A percentile compares a stretch with the other conserved stretches of the same genome.
Evolutionary conservation across 257 asterid genomes (phyloP).

Genomic region (Forsythia viridissima): DNA sequence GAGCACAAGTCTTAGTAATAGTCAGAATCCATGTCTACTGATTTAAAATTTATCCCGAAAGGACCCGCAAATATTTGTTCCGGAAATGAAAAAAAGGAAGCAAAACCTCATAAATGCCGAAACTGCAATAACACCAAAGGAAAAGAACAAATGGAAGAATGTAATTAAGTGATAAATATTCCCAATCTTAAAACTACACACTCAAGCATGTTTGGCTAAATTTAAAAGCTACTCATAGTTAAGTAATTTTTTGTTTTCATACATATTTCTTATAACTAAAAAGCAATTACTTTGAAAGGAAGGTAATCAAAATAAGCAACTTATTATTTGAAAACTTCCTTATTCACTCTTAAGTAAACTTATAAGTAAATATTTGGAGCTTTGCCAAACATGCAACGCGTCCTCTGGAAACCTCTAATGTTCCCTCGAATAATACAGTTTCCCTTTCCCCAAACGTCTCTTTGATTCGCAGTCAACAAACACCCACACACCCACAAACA

Average conservation of each 20-base stretch:
- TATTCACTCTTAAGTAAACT: too few relatives aligned
- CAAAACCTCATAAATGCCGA: neutral
- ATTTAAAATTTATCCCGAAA: too few relatives aligned
- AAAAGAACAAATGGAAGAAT: neutral
- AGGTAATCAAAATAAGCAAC: too few relatives aligned
- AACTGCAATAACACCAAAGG: neutral
- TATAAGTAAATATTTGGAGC: neutral
- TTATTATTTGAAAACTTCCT: too few relatives aligned
- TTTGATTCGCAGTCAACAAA: neutral
- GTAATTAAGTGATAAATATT: neutral
- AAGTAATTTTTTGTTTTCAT: too few relatives aligned
- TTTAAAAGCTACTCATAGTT: neutral
- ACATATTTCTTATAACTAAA: too few relatives aligned
- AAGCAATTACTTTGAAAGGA: too few relatives aligned
- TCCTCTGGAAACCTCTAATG: neutral
- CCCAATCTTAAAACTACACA: neutral
- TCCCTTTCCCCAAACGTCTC: neutral
- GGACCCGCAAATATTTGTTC: too few relatives aligned
- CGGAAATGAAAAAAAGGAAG: too few relatives aligned
- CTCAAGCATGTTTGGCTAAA: neutral
- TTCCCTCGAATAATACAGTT: neutral
- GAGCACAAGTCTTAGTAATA: too few relatives aligned
- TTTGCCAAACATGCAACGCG: neutral
- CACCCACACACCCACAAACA: neutral
- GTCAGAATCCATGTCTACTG: too few relatives aligned